These are phyloP conservation scores for Pleurotus cornucopiae DNA, from an alignment of 768 basidiomycete genomes.

Conservation along the genomic window DNA sequence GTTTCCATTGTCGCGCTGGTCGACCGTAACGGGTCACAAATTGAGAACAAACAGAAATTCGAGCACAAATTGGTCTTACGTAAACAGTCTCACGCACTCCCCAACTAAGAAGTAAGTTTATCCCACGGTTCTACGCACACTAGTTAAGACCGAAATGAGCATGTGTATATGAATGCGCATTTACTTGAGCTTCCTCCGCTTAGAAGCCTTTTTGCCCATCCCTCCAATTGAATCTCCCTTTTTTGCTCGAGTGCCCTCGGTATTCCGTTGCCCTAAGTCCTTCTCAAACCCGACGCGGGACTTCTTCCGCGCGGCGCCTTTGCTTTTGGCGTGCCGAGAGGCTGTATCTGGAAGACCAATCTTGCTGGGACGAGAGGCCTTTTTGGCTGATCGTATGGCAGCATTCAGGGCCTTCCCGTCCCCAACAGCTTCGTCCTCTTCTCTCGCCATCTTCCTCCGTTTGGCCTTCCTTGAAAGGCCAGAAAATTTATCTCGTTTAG, in stretches of 20 bases:
- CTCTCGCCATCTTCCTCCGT: slow-evolving; percentile 80
- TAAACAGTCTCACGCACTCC: not conserved
- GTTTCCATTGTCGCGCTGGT: slow-evolving; percentile 27
- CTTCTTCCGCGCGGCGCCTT: slow-evolving; percentile 30
- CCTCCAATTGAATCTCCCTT: slow-evolving; percentile 54
- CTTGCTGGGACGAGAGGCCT: slow-evolving; percentile 65
- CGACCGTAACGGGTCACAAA: not conserved
- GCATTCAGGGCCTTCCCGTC: slow-evolving; percentile 56
- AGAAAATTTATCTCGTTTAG: slow-evolving; percentile 71
- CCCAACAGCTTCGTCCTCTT: slow-evolving; percentile 66
- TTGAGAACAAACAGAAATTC: not conserved
- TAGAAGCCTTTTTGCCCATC: slow-evolving; percentile 23
- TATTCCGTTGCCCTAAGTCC: slow-evolving; percentile 47
- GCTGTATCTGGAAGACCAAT: slow-evolving; percentile 53
- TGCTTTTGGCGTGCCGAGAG: slow-evolving; percentile 25
- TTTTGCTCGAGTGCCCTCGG: slow-evolving; percentile 63
- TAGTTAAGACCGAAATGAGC: not conserved
- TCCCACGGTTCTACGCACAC: not conserved
- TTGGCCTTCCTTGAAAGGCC: slow-evolving; percentile 88
- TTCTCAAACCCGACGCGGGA: slow-evolving; percentile 45
- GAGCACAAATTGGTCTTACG: not conserved
- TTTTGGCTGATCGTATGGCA: slow-evolving; percentile 87
- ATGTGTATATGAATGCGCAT: not conserved
- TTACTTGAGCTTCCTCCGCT: slow-evolving; percentile 1
- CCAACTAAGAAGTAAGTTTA: slow-evolving; percentile 4